phyloP scores from a whole-genome alignment of 305 asterid species.

The Vinca major region DNA sequence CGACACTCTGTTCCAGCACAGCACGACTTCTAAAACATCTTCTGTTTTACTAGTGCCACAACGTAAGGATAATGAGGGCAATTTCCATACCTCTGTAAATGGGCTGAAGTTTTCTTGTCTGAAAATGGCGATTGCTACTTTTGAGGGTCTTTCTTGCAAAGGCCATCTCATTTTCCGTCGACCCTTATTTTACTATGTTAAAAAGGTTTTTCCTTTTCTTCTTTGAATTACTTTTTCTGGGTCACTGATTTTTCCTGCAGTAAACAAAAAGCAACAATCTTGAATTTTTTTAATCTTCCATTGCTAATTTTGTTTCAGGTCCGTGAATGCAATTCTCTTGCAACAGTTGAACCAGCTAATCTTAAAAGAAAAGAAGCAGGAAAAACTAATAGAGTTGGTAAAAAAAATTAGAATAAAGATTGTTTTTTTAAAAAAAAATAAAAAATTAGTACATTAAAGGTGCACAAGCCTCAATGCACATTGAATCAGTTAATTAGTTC shows the following conservation, averaged over 20 bases:
- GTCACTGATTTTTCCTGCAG: neutral
- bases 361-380: constrained; percentile 3
- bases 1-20: too few relatives aligned
- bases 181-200: constrained; percentile 3
- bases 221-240: neutral
- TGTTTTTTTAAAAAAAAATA: too few relatives aligned
- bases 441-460: too few relatives aligned
- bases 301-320: constrained; percentile 9
- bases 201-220: neutral
- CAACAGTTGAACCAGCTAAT: constrained; percentile 13
- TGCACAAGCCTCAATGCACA: too few relatives aligned
- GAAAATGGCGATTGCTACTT: constrained; percentile 4
- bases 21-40: too few relatives aligned
- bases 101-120: neutral
- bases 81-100: neutral
- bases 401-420: too few relatives aligned
- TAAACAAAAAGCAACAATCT: neutral
- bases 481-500: neutral
- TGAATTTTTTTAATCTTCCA: neutral
- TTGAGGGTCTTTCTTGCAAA: constrained; percentile 7
- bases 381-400: constrained; percentile 11
- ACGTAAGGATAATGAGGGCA: too few relatives aligned
- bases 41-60: too few relatives aligned
- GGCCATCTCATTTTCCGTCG: constrained; percentile 3
- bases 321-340: constrained; percentile 10